Base-by-base conservation (phyloP, 129 eudicot species). In the Arctium minus region DNA sequence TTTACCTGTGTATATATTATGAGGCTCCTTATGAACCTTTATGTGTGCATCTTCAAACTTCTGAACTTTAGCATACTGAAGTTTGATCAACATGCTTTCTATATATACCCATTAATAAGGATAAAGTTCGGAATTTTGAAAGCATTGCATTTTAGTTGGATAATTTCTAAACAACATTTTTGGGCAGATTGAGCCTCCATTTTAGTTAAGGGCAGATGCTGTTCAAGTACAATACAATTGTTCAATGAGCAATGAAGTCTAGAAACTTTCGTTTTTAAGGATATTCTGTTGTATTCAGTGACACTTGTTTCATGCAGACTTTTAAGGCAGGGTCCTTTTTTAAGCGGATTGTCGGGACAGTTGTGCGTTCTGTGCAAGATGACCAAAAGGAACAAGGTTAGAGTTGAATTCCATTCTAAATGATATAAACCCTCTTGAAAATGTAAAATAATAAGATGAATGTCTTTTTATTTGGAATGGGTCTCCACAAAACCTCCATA, bases 361-460 rank as follows among this genome's bases (percentile, higher is more conserved):
- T 95, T 85, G 98, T 95, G 80, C 94, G 98, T 78, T 95, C 97
- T 77, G 98, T 95, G 46, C 98, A 95, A 81, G 98, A 95, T 77
- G 98, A 95, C 86, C 97, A 95, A 80, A 92, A 89, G 88, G 98
- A 95, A 81, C 97, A 95, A 90, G 98, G 98, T 95, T 39, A 56
- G 89, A 86, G 27, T 72, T 46, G 33, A 31, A 44, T 56, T 39
- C 39, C 56, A 53, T 35, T 42, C 15, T 38, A 50, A 73, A 31
- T 53, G 18, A 75, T 50, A 46, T 68, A 76, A 38, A 29, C 72
- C 56, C 37, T 81, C 31, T 48, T 22, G 38, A 35, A 48, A 60
- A 70, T 46, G 56, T 46, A 70, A 31, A 38, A 37, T 3, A 6
- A 27, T 56, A 12, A 72, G 11, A 27, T n/a, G 11, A 75, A 65